Base-by-base conservation (phyloP, 2,329 filamentous ascomycete species). In the Bipolaris oryzae region DNA sequence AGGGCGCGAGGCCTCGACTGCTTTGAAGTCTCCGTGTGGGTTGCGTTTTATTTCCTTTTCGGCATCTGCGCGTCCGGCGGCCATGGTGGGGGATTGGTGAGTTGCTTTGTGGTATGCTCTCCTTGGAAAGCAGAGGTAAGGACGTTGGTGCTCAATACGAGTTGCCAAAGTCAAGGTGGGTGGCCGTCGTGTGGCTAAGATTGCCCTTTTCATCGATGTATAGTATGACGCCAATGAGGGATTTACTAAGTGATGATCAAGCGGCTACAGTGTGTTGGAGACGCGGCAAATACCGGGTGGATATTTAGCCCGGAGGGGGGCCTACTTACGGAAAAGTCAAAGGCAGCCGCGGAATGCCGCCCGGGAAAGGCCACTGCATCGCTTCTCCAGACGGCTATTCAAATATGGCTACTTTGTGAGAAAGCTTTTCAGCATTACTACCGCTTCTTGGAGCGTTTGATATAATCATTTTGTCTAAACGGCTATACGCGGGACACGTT, bases 1-100 rank as follows among this genome's bases (percentile, higher is more conserved):
- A 0, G 87, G 84, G 4, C 90, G 86, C 9, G 83, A 82, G 38
- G 81, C 81, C 78, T 94, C 88, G 53, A 91, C 86, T 18, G 79
- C 76, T 70, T 91, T 89, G 81, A 94, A 94, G 79, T 94, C 88
- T 2, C 84, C 84, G 76, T 91, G 89, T 1, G 85, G 86, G 74
- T 89, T 90, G 72, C 86, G 85, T 72, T 87, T 79, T 63, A 81
- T 73, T 35, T 72, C 62, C 18, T 78, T 76, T 62, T 83, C 80
- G 21, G 77, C 74, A 55, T 83, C 80, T 61, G 75, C 58, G 70
- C 77, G 78, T 35, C 75, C 61, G 18, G 64, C 46, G 15, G 63
- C 62, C 65, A 68, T 68, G 28, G 1, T 46, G 56, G 6, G 15
- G 23, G 38, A 35, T 31, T 20, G 38, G 10, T 4, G 5, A 16